phyloP scores from a whole-genome alignment of 441 rosid species.

The Gossypium laxum region DNA sequence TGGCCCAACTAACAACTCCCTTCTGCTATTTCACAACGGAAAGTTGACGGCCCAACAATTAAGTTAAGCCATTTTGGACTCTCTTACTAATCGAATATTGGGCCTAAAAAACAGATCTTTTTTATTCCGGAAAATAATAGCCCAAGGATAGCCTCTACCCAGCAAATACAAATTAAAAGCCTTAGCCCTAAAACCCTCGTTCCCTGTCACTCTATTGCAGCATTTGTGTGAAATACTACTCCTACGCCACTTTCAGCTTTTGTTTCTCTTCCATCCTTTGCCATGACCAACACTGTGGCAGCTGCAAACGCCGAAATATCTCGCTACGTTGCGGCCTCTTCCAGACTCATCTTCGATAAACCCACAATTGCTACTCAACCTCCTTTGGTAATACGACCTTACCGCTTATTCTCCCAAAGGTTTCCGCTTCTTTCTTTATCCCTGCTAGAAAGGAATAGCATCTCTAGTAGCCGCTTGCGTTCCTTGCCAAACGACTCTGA shows the following conservation, averaged over 20 bases:
- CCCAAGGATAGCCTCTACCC: not conserved
- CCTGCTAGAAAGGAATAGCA: not conserved
- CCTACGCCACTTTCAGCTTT: not conserved
- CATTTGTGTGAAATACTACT: not conserved
- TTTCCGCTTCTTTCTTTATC: conserved; percentile 11
- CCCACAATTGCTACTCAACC: not conserved
- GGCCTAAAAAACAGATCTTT: not conserved
- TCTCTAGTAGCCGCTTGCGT: not conserved
- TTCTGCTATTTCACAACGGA: not conserved
- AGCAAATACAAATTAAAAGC: not conserved
- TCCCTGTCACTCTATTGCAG: not conserved
- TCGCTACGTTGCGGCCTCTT: conserved; percentile 12
- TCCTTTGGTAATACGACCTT: not conserved
- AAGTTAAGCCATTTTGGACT: not conserved
- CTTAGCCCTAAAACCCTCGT: not conserved
- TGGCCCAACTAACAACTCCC: not conserved
- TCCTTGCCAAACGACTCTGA: conserved; percentile 26
- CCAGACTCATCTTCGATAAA: not conserved
- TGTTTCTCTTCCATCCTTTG: not conserved
- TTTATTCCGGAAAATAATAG: too few relatives aligned
- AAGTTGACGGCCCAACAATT: not conserved
- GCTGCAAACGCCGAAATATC: conserved; percentile 25
- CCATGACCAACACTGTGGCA: conserved; percentile 19
- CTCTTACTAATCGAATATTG: not conserved
- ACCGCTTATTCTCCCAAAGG: conserved; percentile 6